Percentiles rank a stretch among this genome's conserved stretches.
Conservation (phyloP, 495 filamentous ascomycete species). For the Hyaloscypha variabilis region DNA sequence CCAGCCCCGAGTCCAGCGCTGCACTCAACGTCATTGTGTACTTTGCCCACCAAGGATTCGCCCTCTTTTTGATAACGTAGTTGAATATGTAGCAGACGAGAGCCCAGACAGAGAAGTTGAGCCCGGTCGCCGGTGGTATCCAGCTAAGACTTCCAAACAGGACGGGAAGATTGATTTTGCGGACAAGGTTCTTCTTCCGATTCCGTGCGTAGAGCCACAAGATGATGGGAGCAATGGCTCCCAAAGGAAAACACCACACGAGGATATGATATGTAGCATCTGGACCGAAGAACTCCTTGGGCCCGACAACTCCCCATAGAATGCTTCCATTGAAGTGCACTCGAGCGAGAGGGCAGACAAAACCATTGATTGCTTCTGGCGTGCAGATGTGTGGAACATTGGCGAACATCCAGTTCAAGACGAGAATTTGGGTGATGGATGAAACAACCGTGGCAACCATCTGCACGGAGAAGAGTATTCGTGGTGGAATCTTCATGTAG, state of each 20-base stretch:
- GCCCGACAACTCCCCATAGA: constrained; percentile 87
- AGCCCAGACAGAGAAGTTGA: constrained; percentile 83
- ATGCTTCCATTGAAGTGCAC: constrained; percentile 91
- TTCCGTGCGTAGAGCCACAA: constrained; percentile 65
- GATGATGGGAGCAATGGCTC: constrained; percentile 67
- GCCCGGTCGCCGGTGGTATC: constrained; percentile 85
- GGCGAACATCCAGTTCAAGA: constrained; percentile 87
- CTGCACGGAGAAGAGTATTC: constrained; percentile 77
- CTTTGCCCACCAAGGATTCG: constrained; percentile 78
- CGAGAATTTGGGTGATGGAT: constrained; percentile 76
- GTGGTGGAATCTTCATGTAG: constrained; percentile 92
- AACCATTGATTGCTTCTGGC: constrained; percentile 75
- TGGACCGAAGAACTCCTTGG: constrained; percentile 73
- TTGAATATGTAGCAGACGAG: constrained; percentile 85
- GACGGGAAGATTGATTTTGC: constrained; percentile 72
- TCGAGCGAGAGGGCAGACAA: constrained; percentile 83
- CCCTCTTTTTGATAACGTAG: constrained; percentile 66
- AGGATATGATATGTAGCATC: constrained; percentile 69
- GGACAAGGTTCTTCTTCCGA: constrained; percentile 47
- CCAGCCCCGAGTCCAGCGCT: constrained; percentile 79
- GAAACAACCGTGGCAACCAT: constrained; percentile 79
- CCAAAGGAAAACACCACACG: constrained; percentile 78
- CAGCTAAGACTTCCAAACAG: constrained; percentile 73
- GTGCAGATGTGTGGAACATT: constrained; percentile 80
- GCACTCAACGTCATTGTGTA: constrained; percentile 88